Evolutionary conservation across 371 early-diverging fungal genomes (phyloP), one percentile per base, ranked within the genome.

Genomic region (Mortierella sp.): DNA sequence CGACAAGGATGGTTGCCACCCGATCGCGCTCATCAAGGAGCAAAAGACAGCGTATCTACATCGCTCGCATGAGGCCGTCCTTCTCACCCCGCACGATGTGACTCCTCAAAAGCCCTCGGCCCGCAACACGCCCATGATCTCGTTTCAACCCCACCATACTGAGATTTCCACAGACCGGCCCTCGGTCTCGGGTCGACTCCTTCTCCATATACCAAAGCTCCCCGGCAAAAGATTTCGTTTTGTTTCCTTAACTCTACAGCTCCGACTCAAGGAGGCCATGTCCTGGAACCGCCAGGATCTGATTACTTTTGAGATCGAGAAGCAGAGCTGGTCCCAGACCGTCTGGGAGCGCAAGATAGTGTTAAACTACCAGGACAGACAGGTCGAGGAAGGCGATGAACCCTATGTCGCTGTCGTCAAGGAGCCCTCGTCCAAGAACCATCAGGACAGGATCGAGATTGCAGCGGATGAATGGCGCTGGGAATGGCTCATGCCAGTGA

Each of bases 51-150:
- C 51, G 24, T 10, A 44, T 31, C 67, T 57, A 16, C 31, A 53
- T 57, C 82, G 76, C 13, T 46, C 73, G 2, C 50, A 75, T 26
- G 78, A 75, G 13, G 72, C 67, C 19, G 19, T 74, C 57, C 64
- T 59, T n/a, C 53, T 77, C 13, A 53, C 72, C 3, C 54, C 78
- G 0, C 61, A 61, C 4, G 81, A 80, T 34, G 11, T 70, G 2
- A 48, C 43, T 14, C 75, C 78, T 9, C 84, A 80, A 48, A 81
- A 69, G 43, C 79, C 81, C 21, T 72, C 78, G 13, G 86, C 86
- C 19, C 57, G 86, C n/a, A 85, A 85, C 55, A 85, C 86, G 5
- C 86, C 86, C 31, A 81, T 85, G 86, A 67, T 85, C 61, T 78
- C 86, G 16, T 72, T 85, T 48, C 86, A 85, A 16, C 81, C 76